Conservation (phyloP, 306 rosid species). For the Ochetophila trinervis region DNA sequence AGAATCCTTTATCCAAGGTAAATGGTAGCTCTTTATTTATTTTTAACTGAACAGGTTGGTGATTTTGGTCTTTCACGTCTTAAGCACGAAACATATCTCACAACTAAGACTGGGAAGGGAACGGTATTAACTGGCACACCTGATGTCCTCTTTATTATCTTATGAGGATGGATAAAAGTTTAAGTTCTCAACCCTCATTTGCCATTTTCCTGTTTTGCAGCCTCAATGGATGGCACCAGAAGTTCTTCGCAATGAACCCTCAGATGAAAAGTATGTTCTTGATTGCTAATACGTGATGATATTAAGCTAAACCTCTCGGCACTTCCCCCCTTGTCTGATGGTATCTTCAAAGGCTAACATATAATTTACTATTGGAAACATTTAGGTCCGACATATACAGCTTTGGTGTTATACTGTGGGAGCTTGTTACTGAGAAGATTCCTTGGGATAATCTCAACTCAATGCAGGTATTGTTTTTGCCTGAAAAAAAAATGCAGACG, state of each 20-base stretch:
- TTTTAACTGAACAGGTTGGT: conserved; percentile 63
- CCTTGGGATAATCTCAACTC: conserved; percentile 98
- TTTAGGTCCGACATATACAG: conserved; percentile 96
- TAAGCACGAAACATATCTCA: conserved; percentile 84
- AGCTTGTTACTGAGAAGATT: conserved; percentile 91
- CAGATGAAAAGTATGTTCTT: conserved; percentile 83
- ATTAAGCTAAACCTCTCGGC: too few species aligned
- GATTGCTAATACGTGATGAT: conserved; percentile 10
- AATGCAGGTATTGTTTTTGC: conserved; percentile 82
- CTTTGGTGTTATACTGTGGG: conserved; percentile 98
- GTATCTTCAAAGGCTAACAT: conserved; percentile 10
- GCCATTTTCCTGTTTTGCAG: conserved; percentile 43
- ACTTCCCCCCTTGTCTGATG: conserved; percentile 5
- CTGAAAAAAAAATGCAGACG: conserved; percentile 13
- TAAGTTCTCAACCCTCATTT: conserved; percentile 15
- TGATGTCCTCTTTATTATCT: conserved; percentile 16
- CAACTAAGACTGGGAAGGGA: conserved; percentile 96
- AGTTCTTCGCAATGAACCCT: conserved; percentile 96
- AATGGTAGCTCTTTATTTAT: conserved; percentile 13
- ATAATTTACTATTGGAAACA: conserved; percentile 27
- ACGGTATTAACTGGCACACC: conserved; percentile 51
- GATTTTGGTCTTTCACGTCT: conserved; percentile 99
- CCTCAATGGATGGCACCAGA: conserved; percentile 99
- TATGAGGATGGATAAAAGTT: neutral
- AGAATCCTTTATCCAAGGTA: conserved; percentile 8